These are phyloP conservation scores for Cnidoscolus chayamansa DNA, from an alignment of 441 rosid species.

Conservation along the genomic window DNA sequence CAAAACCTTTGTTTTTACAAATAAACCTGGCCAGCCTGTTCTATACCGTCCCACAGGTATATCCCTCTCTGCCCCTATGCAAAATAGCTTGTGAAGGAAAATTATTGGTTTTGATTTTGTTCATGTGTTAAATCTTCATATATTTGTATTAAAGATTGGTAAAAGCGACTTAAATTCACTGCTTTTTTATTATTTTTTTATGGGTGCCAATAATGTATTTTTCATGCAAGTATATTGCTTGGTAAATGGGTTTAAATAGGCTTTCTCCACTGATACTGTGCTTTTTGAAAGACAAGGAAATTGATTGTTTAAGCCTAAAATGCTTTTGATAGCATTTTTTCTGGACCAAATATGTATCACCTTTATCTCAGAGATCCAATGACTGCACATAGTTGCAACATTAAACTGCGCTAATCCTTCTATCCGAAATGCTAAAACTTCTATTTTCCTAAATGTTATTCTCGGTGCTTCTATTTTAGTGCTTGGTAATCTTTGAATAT, in stretches of 20 bases:
- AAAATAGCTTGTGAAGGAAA: background rate
- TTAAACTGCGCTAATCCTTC: background rate
- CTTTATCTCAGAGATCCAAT: background rate
- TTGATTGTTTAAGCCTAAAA: background rate
- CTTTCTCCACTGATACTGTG: too few relatives aligned
- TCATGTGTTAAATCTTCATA: background rate
- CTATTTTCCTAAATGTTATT: background rate
- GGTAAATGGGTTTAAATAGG: background rate
- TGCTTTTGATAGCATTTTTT: too few relatives aligned
- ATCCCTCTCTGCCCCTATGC: background rate
- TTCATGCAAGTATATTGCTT: background rate
- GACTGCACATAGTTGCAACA: background rate
- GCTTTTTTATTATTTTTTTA: background rate
- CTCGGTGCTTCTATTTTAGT: background rate
- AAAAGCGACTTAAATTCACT: background rate
- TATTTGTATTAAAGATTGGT: background rate
- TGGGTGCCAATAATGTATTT: background rate
- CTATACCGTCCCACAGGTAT: constrained; percentile 85
- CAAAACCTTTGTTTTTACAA: constrained; percentile 81
- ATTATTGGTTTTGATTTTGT: background rate
- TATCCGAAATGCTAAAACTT: background rate
- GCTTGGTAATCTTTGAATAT: background rate
- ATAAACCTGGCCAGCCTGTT: constrained; percentile 58
- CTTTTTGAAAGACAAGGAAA: constrained; percentile 1
- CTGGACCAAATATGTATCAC: background rate